Conservation (phyloP, 306 rosid species). For the Trichosanthes truncata region DNA sequence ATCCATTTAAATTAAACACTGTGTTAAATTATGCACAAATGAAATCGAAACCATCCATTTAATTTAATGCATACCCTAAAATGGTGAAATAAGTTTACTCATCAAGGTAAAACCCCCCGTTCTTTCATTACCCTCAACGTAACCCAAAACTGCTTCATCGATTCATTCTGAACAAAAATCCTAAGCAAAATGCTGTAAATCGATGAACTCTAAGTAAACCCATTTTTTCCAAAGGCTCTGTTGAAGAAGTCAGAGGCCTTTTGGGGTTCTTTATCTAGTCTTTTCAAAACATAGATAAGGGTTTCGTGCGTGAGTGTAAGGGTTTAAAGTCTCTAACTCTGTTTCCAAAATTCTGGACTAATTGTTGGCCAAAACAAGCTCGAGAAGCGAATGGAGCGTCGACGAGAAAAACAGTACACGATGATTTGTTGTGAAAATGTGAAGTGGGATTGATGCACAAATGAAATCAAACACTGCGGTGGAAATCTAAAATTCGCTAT, state of each 20-base stretch:
- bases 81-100: conserved; percentile 39
- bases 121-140: conserved; percentile 46
- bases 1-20: too few relatives aligned
- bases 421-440: conserved; percentile 16
- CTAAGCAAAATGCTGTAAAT: conserved; percentile 53
- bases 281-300: conserved; percentile 52
- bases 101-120: conserved; percentile 54
- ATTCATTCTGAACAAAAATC: conserved; percentile 32
- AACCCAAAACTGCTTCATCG: conserved; percentile 62
- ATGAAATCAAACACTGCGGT: too few relatives aligned
- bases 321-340: conserved; percentile 34
- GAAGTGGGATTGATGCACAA: conserved; percentile 10
- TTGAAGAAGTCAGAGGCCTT: conserved; percentile 62
- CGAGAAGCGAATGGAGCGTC: conserved; percentile 43
- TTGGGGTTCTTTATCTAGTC: conserved; percentile 40
- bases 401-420: conserved; percentile 45
- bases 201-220: conserved; percentile 50
- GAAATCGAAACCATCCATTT: too few relatives aligned
- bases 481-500: too few relatives aligned
- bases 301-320: conserved; percentile 52
- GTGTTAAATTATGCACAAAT: too few relatives aligned
- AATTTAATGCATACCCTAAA: too few relatives aligned
- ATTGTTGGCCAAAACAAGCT: conserved; percentile 38
- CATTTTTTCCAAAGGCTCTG: conserved; percentile 46
- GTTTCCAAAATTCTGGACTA: conserved; percentile 59